Evolutionary conservation across 345 rosid genomes (phyloP).

Genomic region (Cardamine chenopodiifolia): DNA sequence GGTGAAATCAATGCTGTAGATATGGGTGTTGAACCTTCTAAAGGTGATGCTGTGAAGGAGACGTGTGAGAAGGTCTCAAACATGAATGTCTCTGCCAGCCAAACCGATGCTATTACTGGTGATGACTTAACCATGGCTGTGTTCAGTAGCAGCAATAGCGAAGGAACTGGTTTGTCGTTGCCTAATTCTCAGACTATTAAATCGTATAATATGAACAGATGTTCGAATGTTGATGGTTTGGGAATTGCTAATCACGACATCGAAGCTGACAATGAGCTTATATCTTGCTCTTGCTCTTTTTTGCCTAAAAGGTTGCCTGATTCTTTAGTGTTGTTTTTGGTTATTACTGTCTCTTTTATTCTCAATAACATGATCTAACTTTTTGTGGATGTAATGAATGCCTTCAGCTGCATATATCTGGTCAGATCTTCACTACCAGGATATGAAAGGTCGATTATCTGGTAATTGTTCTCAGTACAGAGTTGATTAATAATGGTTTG

Average conservation of each 20-base stretch:
- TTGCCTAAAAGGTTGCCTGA: constrained; percentile 73
- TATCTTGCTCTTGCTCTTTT: constrained; percentile 80
- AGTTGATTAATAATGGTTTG: not conserved
- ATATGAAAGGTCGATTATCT: constrained; percentile 77
- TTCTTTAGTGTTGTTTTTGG: not conserved
- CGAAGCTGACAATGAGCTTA: constrained; percentile 53
- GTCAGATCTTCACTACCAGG: constrained; percentile 96
- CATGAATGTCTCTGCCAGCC: constrained; percentile 25
- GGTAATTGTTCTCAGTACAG: constrained; percentile 49
- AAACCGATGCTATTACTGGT: constrained; percentile 25
- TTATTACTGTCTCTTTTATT: not conserved
- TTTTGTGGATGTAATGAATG: constrained; percentile 31
- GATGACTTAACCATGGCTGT: constrained; percentile 36
- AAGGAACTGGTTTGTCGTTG: constrained; percentile 44
- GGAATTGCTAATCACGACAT: constrained; percentile 43
- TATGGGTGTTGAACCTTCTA: constrained; percentile 13
- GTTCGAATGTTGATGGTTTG: constrained; percentile 47
- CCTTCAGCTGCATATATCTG: constrained; percentile 84
- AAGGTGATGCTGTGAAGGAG: constrained; percentile 40
- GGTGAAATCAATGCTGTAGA: constrained; percentile 37
- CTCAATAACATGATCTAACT: constrained; percentile 14
- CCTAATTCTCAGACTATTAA: constrained; percentile 49
- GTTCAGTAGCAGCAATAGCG: constrained; percentile 37
- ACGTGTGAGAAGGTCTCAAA: constrained; percentile 40
- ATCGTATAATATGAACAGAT: constrained; percentile 56